Evolutionary conservation across 2,329 filamentous ascomycete genomes (phyloP).

Genomic region (Bertia moriformis): DNA sequence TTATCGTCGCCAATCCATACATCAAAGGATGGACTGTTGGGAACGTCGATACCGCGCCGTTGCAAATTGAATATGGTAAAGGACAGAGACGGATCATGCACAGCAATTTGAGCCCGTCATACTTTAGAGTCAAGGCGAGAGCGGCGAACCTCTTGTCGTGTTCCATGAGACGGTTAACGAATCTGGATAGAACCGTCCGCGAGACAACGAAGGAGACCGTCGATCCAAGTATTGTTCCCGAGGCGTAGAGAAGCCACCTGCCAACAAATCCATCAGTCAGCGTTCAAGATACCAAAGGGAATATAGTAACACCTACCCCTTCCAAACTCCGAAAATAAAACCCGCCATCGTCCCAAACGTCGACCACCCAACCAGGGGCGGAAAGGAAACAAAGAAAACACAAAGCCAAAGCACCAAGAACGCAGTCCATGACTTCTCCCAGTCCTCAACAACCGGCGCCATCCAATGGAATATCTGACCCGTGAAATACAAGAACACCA

Average conservation of each 20-base stretch:
- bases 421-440: constrained; percentile 38
- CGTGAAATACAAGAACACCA: constrained; percentile 43
- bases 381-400: constrained; percentile 49
- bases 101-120: constrained; percentile 51
- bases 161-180: constrained; percentile 41
- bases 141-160: constrained; percentile 49
- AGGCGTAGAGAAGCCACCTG: constrained; percentile 46
- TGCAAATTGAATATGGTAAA: constrained; percentile 49
- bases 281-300: not conserved
- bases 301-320: constrained; percentile 27
- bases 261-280: constrained; percentile 4
- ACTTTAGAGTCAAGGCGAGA: constrained; percentile 45
- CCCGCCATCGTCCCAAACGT: constrained; percentile 45
- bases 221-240: constrained; percentile 41
- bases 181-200: constrained; percentile 37
- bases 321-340: constrained; percentile 50
- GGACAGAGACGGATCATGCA: constrained; percentile 55
- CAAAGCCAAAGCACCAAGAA: constrained; percentile 47
- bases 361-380: constrained; percentile 49
- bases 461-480: constrained; percentile 42
- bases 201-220: constrained; percentile 45
- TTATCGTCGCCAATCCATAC: constrained; percentile 42
- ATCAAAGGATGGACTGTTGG: constrained; percentile 43
- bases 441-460: constrained; percentile 39
- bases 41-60: constrained; percentile 51